Evolutionary conservation across 1,284 basidiomycete species (phyloP), one percentile per base, ranked within the genome.

Genomic region (Trametes hirsuta): DNA sequence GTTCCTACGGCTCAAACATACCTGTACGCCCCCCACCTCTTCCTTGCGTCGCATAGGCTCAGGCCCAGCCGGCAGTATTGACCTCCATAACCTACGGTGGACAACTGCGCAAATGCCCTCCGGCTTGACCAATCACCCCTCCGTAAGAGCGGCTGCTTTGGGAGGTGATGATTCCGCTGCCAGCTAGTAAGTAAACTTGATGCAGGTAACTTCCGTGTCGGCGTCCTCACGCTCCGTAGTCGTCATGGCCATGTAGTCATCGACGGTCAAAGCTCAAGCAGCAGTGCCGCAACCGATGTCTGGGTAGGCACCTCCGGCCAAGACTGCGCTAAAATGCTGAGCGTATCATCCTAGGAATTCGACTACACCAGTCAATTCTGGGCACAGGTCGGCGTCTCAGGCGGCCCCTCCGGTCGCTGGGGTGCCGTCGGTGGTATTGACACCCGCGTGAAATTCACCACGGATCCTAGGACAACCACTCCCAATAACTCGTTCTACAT

Each of bases 291-390:
- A 59, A 78, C 80, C 4, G 91, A 92, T 68, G 80, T 86, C 58
- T 93, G 90, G 90, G 90, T 91, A 72, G 62, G 83, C 70, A 15
- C 15, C 22, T 37, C 25, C 45, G 12, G 21, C 39, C n/a, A 34
- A 25, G 21, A 37, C 37, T 30, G 18, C 34, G 15, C 14, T 52
- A 42, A 24, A 18, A 24, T 30, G 6, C 48, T 66, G n/a, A 55
- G 65, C 63, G 36, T 25, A 46, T 49, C 15, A 50, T 37, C 49
- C 6, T 69, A 90, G 90, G 89, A 90, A 74, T 93, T 80, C 68
- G 87, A 91, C 72, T 92, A 86, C 66, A 81, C 71, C 58, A 85
- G 84, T 64, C 78, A 90, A 61, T 92, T 92, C 69, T 93, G 91
- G 91, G 79, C 85, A 0, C 64, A 82, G 66, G 82, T 91, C 36